A percentile compares a stretch with the other conserved stretches of the same genome.
These are phyloP conservation scores for Kwoniella bestiolae DNA, from an alignment of 768 basidiomycete species.

Conservation along the genomic window DNA sequence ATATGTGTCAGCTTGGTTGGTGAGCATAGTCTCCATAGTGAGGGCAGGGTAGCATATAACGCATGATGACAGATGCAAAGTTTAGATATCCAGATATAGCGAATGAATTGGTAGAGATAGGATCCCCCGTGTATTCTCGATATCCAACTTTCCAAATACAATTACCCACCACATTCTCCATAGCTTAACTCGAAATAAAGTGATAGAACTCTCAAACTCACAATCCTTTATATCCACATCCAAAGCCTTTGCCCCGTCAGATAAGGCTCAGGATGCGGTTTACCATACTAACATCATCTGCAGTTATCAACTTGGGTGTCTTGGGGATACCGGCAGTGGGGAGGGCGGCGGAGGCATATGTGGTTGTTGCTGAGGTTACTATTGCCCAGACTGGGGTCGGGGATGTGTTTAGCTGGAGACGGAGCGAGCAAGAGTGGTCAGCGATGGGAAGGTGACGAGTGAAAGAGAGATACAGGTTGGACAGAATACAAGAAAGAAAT, in stretches of 20 bases:
- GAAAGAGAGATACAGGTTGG: too few species aligned
- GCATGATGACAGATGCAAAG: too few species aligned
- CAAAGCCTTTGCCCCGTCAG: constrained; percentile 69
- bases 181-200: too few species aligned
- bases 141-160: too few species aligned
- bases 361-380: constrained; percentile 78
- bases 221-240: constrained; percentile 67
- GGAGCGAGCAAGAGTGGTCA: too few species aligned
- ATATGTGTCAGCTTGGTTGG: too few species aligned
- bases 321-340: constrained; percentile 66
- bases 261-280: constrained; percentile 89
- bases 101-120: too few species aligned
- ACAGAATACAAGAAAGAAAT: too few species aligned
- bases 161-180: too few species aligned
- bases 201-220: constrained; percentile 48
- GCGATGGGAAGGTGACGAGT: not conserved
- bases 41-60: too few species aligned
- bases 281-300: constrained; percentile 75
- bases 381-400: constrained; percentile 68
- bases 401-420: constrained; percentile 26
- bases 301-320: constrained; percentile 71
- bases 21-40: not conserved
- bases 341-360: constrained; percentile 72
- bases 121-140: too few species aligned
- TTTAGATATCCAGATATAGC: too few species aligned